Evolutionary conservation across 176 grass and related monocot genomes (phyloP), one percentile per base, ranked within the genome.

Genomic region (Rhynchospora tenuis): DNA sequence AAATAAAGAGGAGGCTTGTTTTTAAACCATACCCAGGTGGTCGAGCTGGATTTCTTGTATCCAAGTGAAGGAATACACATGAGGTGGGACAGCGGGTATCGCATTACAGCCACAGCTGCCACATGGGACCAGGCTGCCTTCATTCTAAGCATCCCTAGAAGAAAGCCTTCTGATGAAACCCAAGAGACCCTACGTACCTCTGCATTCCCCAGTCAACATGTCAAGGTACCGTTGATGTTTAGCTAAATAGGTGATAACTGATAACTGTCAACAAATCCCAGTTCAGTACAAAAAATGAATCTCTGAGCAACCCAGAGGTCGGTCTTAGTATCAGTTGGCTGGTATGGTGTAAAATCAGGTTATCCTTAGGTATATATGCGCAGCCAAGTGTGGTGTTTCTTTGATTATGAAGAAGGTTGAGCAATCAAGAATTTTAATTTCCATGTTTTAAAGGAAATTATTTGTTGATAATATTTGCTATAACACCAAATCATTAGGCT

Each of bases 31-130:
- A 14, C 74, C 43, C 79, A 97, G 94, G 94, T 97, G 84, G 94
- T 97, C 81, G 94, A 97, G 79, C 87, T 97, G 91, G 94, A 97
- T 77, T 97, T 97, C 78, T 92, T 97, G 81, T 97, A 97, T 80
- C 92, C 94, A 75, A 94, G 92, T 78, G 94, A 97, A 81, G 94
- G 94, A 72, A 94, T 94, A 83, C 92, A 97, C 79, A 89, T 85
- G 47, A 93, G 94, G 71, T 97, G 94, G 94, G 94, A 97, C 60
- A 85, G 77, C 76, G 90, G 92, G 51, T 94, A 86, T 50, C 94
- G 92, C 44, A 97, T 97, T 70, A 97, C 94, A 48, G 89, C 94
- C 3, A 92, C 83, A 59, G 92, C 94, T 59, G 92, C 94, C 78
- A 94, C 94, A 78, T 94, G 85, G 90, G 92, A 97, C 68, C 92